Evolutionary conservation across 225 moss, liverwort and hornwort genomes (phyloP), one percentile per base, ranked within the genome.

Genomic region (Sphagnum tenellum): DNA sequence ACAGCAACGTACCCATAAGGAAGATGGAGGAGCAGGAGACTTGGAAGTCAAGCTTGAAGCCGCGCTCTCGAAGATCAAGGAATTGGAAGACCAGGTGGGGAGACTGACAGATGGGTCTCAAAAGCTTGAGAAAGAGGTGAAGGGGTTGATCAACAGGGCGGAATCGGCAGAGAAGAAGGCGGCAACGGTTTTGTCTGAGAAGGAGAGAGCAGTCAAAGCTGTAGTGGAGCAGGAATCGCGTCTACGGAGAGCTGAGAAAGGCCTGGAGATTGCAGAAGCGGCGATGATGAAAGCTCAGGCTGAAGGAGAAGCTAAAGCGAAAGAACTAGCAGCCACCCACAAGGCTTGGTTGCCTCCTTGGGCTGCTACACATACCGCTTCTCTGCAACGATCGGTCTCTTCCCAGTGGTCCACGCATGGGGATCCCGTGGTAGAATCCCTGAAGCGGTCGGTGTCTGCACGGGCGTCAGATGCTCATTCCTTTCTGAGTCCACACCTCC

Each of bases 341-440:
- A 58, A 71, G 45, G 62, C 78, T 4, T 94, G 94, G 94, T 73
- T 94, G 45, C 94, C 94, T 2, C 80, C 87, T 0, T 94, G 94
- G 94, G 89, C 83, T 1, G 75, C 87, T 11, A 72, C 80, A 44
- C 87, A 82, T 3, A 64, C 86, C 0, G 76, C 68, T 6, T 64
- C 68, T 12, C 51, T 94, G 8, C 77, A 86, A 55, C 73, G 73
- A 49, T 77, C 80, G 10, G 94, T 77, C 5, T 69, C 67, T 3
- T 64, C 82, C 2, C 81, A 77, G 48, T 94, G 91, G 91, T 55
- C 77, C 2, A 77, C 74, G 0, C 91, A 94, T 46, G 94, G 73
- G 2, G 89, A 89, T 47, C 94, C 94, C 49, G 83, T 74, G 9
- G 89, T 89, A 74, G 79, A 84, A 64, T 68, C 51, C 13, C 47